Conservation (phyloP, 1,284 basidiomycete species). For the Ganoderma lucidum region DNA sequence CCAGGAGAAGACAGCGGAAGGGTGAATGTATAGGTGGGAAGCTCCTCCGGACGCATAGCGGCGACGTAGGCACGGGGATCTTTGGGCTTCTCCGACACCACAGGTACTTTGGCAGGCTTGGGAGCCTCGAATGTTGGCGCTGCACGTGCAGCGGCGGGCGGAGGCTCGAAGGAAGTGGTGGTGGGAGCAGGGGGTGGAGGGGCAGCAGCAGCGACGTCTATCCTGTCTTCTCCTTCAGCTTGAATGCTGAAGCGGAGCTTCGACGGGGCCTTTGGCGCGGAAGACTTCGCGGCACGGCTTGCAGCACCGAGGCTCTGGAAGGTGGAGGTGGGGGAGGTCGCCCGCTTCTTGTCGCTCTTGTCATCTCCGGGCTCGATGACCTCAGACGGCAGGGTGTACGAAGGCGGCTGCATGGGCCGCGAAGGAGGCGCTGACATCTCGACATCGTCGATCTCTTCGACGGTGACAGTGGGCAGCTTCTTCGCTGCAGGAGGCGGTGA, state of each 20-base stretch:
- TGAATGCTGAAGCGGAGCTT: constrained; percentile 74
- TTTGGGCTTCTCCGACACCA: constrained; percentile 24
- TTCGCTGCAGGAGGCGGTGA: constrained; percentile 11
- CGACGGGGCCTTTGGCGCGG: constrained; percentile 73
- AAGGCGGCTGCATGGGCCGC: constrained; percentile 10
- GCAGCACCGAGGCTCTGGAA: constrained; percentile 31
- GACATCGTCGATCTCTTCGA: constrained; percentile 46
- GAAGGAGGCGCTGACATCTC: constrained; percentile 33
- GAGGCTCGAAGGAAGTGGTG: background rate
- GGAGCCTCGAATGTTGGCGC: constrained; percentile 3
- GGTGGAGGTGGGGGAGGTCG: constrained; percentile 31
- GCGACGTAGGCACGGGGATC: constrained; percentile 36
- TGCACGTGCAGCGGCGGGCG: background rate
- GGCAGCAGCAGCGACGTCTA: constrained; percentile 33
- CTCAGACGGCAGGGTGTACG: constrained; percentile 44
- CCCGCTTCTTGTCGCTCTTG: constrained; percentile 28
- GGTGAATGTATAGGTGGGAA: constrained; percentile 36
- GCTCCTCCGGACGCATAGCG: constrained; percentile 32
- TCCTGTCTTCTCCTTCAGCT: constrained; percentile 51
- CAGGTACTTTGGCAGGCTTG: constrained; percentile 15
- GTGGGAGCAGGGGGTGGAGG: constrained; percentile 4
- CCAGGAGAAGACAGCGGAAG: constrained; percentile 40
- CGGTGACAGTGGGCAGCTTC: constrained; percentile 27
- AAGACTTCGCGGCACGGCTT: constrained; percentile 46
- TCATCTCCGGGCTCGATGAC: constrained; percentile 50